Conservation (phyloP, 2,329 filamentous ascomycete species). For the Fusarium transvaalense region DNA sequence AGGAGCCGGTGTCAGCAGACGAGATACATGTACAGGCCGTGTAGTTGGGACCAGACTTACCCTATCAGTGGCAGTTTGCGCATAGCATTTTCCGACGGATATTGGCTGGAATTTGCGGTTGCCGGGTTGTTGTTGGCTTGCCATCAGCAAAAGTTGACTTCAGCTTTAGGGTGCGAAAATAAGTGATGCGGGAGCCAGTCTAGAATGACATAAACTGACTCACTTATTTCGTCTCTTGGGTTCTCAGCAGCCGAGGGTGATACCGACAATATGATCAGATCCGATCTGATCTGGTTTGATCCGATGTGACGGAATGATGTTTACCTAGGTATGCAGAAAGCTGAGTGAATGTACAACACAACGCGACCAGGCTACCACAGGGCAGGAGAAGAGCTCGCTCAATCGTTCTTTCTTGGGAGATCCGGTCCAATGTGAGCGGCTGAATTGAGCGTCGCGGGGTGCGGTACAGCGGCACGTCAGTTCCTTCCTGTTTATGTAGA, state of each 20-base stretch:
- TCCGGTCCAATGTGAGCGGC: slow-evolving; percentile 20
- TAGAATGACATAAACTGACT: background rate
- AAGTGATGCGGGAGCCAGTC: background rate
- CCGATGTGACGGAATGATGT: slow-evolving; percentile 10
- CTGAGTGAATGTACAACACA: slow-evolving; percentile 7
- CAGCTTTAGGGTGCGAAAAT: background rate
- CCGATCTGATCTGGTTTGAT: background rate
- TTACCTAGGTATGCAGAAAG: slow-evolving; percentile 26
- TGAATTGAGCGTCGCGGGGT: slow-evolving; percentile 37
- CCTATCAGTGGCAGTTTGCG: slow-evolving; percentile 55
- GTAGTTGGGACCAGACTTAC: slow-evolving; percentile 37
- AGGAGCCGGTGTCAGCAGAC: slow-evolving; percentile 18
- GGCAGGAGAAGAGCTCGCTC: slow-evolving; percentile 4
- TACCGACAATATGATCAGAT: slow-evolving; percentile 6
- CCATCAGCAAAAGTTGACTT: slow-evolving; percentile 41
- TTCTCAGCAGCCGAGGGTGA: slow-evolving; percentile 1
- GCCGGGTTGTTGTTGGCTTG: slow-evolving; percentile 36
- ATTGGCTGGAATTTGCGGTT: slow-evolving; percentile 45
- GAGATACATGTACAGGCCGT: background rate
- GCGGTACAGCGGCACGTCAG: slow-evolving; percentile 21
- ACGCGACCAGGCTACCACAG: background rate
- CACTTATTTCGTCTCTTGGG: background rate
- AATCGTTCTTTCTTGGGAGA: slow-evolving; percentile 20
- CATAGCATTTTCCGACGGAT: slow-evolving; percentile 54
- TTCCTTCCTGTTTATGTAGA: background rate